Evolutionary conservation across 192 early-diverging fungal genomes (phyloP).

Genomic region (Rhizoclosmatium sp.): DNA sequence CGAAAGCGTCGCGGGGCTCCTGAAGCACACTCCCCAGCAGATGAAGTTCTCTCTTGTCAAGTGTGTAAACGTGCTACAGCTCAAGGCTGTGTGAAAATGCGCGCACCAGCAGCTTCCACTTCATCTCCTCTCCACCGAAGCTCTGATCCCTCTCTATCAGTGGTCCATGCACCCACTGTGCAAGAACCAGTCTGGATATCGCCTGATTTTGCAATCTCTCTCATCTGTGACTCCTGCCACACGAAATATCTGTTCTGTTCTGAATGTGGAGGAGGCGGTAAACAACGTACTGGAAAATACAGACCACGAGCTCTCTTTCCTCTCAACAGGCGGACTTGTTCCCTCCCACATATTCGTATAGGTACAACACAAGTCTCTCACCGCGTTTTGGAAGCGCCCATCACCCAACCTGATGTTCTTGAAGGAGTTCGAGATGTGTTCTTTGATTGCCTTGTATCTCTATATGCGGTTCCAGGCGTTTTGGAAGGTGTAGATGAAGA

Average conservation of each 20-base stretch:
- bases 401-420: conserved; percentile 27
- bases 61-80: conserved; percentile 34
- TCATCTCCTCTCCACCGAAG: conserved; percentile 8
- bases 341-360: conserved; percentile 57
- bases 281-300: conserved; percentile 61
- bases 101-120: background rate
- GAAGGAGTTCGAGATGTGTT: conserved; percentile 53
- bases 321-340: conserved; percentile 53
- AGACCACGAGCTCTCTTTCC: conserved; percentile 56
- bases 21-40: background rate
- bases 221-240: conserved; percentile 51
- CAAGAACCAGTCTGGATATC: conserved; percentile 2
- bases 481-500: conserved; percentile 31
- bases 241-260: conserved; percentile 55
- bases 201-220: conserved; percentile 46
- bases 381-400: conserved; percentile 43
- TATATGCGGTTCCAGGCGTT: conserved; percentile 50
- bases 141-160: background rate
- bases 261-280: conserved; percentile 64
- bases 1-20: conserved; percentile 22
- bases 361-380: conserved; percentile 46
- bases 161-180: background rate
- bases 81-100: conserved; percentile 31
- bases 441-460: conserved; percentile 48
- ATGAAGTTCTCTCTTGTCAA: conserved; percentile 25